Evolutionary conservation across 1,139 yeast genomes (phyloP).

Genomic region (Zygosaccharomyces sapae): DNA sequence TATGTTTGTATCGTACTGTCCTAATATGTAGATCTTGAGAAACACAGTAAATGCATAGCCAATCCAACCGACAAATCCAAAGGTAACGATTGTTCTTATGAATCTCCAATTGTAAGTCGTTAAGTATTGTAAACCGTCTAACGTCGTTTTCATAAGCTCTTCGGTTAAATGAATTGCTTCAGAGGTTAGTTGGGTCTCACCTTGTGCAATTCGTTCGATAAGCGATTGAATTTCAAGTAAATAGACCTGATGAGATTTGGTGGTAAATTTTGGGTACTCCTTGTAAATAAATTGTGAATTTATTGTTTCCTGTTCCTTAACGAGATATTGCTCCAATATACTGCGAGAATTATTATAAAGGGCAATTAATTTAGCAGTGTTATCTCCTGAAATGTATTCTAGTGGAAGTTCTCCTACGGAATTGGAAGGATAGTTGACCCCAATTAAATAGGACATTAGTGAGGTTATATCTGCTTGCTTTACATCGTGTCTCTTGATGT

Average conservation of each 20-base stretch:
- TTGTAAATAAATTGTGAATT: slow-evolving; percentile 69
- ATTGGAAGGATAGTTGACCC: slow-evolving; percentile 85
- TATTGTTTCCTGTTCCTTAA: slow-evolving; percentile 70
- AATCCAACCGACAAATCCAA: slow-evolving; percentile 96
- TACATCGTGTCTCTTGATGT: slow-evolving; percentile 77
- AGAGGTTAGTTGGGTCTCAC: slow-evolving; percentile 37
- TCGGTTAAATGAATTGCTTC: slow-evolving; percentile 59
- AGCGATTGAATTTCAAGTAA: slow-evolving; percentile 42
- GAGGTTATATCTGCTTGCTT: slow-evolving; percentile 97
- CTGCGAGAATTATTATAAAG: slow-evolving; percentile 74
- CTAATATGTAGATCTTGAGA: slow-evolving; percentile 66
- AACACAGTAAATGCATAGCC: slow-evolving; percentile 75
- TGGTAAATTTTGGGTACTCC: slow-evolving; percentile 54
- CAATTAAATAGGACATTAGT: slow-evolving; percentile 85
- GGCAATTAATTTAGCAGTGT: slow-evolving; percentile 61
- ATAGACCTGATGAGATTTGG: slow-evolving; percentile 45
- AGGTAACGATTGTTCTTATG: slow-evolving; percentile 74
- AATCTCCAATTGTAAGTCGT: slow-evolving; percentile 90
- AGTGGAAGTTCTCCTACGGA: slow-evolving; percentile 94
- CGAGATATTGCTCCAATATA: slow-evolving; percentile 82
- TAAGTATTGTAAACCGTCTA: slow-evolving; percentile 76
- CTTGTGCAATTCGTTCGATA: slow-evolving; percentile 40
- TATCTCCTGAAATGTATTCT: slow-evolving; percentile 57
- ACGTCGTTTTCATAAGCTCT: slow-evolving; percentile 63
- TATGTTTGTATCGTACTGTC: slow-evolving; percentile 21